These are phyloP conservation scores for Arthromyces matolae DNA, from an alignment of 768 basidiomycete species.

Conservation along the genomic window DNA sequence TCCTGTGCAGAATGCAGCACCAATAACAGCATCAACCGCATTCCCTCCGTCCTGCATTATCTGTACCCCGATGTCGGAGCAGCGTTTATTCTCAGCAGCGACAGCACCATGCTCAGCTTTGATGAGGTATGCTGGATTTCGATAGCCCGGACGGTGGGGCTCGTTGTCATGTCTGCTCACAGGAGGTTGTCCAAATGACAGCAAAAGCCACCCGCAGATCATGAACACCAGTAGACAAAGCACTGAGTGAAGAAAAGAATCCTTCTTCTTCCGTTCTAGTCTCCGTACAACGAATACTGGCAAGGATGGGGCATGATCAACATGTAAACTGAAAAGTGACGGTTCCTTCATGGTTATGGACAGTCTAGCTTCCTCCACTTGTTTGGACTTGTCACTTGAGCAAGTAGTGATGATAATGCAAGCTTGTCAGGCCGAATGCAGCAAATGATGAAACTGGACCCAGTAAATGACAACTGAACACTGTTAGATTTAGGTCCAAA, in stretches of 20 bases:
- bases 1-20: constrained; percentile 73
- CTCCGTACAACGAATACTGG: too few species aligned
- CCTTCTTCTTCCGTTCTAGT: too few species aligned
- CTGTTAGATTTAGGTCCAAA: too few species aligned
- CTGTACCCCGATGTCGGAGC: constrained; percentile 81
- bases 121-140: constrained; percentile 45
- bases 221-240: constrained; percentile 7
- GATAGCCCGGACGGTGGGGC: constrained; percentile 14
- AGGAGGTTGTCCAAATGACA: not conserved
- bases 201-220: not conserved
- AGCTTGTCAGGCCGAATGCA: too few species aligned
- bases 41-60: constrained; percentile 81
- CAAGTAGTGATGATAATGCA: too few species aligned
- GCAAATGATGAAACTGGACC: too few species aligned
- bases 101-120: constrained; percentile 78
- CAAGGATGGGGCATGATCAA: too few species aligned
- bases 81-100: constrained; percentile 81
- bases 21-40: constrained; percentile 85
- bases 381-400: too few species aligned
- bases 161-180: not conserved
- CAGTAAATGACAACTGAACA: too few species aligned
- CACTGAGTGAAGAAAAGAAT: not conserved
- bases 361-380: too few species aligned
- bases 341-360: too few species aligned
- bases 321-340: too few species aligned